Base-by-base conservation (phyloP, 805 yeast species). In the Ogataea methylovora region DNA sequence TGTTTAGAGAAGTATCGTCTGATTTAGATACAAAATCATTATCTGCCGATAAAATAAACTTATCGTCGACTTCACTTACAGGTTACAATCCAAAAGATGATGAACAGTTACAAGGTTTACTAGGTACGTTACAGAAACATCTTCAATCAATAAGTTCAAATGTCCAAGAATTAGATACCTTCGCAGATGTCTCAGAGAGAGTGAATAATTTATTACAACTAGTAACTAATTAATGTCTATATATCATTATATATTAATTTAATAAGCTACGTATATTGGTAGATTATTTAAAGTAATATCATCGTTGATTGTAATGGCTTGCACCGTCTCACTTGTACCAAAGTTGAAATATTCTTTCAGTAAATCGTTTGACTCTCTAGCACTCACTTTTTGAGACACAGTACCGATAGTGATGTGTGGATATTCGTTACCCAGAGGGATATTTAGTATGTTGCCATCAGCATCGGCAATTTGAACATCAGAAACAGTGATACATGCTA, bases 351-450 rank as follows among this genome's bases (percentile, higher is more conserved):
- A 21, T 2, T 42, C 29, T 8, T 41, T 32, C 25, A 67, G 38
- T 43, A 66, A 44, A 3, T 27, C 42, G 40, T 79, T 77, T 1
- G 88, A 71, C 42, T 73, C 71, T 17, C 61, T 51, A 0, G 92
- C 77, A 33, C 55, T 61, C 3, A 70, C 61, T 0, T 56, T 56
- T 0, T 61, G 60, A 1, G 61, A 45, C 2, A 60, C 48, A 0
- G 84, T 72, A 0, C 88, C 95, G 11, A 85, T 49, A 0, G 97
- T 88, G 28, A 87, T 71, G 51, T 88, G 97, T 0, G 81, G 65
- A 39, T 55, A 52, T 34, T 58, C 52, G 37, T 76, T 73, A 0
- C 65, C 63, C 8, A 56, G 33, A n/a, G 48, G 45, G 4, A 54
- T 22, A 9, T 40, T 36, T 27, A 37, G n/a, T 21, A 44, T 34